Evolutionary conservation across 768 basidiomycete genomes (phyloP), one percentile per base, ranked within the genome.

Genomic region (Leccinum boreale): DNA sequence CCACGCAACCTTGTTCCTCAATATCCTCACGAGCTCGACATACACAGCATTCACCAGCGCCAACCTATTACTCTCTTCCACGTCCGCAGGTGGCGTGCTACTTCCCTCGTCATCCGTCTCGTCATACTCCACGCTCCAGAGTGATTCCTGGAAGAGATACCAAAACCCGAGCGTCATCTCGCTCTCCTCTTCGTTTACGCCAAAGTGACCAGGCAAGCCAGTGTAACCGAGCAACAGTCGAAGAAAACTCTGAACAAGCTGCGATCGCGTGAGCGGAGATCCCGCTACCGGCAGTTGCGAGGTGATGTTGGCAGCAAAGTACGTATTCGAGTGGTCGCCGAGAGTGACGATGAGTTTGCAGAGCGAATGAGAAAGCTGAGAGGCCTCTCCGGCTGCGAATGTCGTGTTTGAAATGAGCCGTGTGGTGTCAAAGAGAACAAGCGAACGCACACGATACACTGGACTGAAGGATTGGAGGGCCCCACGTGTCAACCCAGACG

Each of bases 151-250:
- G 56, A 96, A 82, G 42, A 92, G 75, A 61, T 92, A 95, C 89
- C 95, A 96, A 65, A 95, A 95, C 1, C 84, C 84, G 3, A 96
- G 80, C 3, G 89, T 89, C 78, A 88, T 81, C 72, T 95, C 92
- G 64, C 90, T 94, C 67, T 90, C 87, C 50, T 92, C 89, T 68
- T 95, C 94, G 49, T 95, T 93, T 0, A 83, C 80, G 1, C 89
- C 90, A 66, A 87, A 92, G 59, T 83, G 85, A 0, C 92, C 92
- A 0, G 86, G 84, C 10, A 84, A 73, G 77, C 85, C 86, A 0
- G 91, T 92, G 59, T 90, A 89, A 17, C 85, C 79, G 19, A 97
- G 73, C 50, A 95, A 69, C 11, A 90, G 70, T 5, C 82, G 79
- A 3, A 98, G 74, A 65, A 90, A 92, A 1, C 78, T 80, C 63